Conservation (phyloP, 2,329 filamentous ascomycete species). For the Aspergillus candidus region DNA sequence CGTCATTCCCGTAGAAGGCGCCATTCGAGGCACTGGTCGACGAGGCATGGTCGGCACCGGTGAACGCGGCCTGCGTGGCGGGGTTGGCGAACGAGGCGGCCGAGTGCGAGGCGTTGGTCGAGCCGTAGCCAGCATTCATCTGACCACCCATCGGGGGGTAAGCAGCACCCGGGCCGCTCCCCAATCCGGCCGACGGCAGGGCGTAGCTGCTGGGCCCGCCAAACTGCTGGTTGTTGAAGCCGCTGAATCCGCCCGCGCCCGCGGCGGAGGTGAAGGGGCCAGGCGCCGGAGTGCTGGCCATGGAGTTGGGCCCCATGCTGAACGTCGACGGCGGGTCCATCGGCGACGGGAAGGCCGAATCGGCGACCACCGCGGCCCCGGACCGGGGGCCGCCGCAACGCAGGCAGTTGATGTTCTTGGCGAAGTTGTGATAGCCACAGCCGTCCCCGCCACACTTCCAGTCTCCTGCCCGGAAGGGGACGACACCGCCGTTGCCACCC, state of each 20-base stretch:
- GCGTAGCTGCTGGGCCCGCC: constrained; percentile 84
- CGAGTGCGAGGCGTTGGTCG: constrained; percentile 70
- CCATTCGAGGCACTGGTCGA: constrained; percentile 72
- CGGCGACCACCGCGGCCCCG: constrained; percentile 86
- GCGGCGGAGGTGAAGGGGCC: constrained; percentile 67
- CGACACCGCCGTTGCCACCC: constrained; percentile 71
- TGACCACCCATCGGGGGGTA: constrained; percentile 59
- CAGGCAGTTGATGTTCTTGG: constrained; percentile 97
- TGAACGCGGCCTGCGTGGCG: constrained; percentile 89
- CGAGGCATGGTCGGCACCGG: constrained; percentile 74
- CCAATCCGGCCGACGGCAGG: constrained; percentile 70
- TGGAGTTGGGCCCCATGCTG: constrained; percentile 79
- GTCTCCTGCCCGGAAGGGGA: constrained; percentile 95
- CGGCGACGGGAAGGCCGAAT: constrained; percentile 82
- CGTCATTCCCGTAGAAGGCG: constrained; percentile 56
- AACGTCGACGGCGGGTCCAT: constrained; percentile 84
- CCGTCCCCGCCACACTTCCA: constrained; percentile 99
- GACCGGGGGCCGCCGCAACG: constrained; percentile 93
- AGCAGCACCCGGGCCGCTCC: constrained; percentile 62
- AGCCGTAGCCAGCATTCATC: constrained; percentile 74
- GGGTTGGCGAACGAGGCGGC: constrained; percentile 88
- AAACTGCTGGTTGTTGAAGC: constrained; percentile 67
- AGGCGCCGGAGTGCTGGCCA: constrained; percentile 74
- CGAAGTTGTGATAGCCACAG: constrained; percentile 98
- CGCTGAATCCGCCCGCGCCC: constrained; percentile 61